Evolutionary conservation across 2,329 filamentous ascomycete species (phyloP).

Genomic region (Talaromyces sp.): DNA sequence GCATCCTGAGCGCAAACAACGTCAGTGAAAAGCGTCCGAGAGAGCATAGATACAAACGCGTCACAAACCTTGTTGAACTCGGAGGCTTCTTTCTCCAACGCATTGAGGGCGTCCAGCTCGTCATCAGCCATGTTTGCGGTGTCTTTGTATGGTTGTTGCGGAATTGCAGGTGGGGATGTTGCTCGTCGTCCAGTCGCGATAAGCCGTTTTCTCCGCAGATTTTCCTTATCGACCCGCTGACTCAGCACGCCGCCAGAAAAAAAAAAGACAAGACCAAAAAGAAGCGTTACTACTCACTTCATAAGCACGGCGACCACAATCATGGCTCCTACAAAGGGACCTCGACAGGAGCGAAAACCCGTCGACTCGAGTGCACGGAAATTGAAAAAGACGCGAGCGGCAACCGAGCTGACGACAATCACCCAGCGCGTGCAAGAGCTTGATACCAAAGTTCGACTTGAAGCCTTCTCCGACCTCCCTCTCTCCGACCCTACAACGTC

Average conservation of each 20-base stretch:
- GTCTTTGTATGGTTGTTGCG: not conserved
- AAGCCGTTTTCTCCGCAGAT: constrained; percentile 8
- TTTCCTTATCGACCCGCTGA: constrained; percentile 31
- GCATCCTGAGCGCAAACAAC: constrained; percentile 62
- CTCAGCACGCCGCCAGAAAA: constrained; percentile 25
- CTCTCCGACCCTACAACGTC: constrained; percentile 74
- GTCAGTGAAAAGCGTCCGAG: not conserved
- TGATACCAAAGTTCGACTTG: constrained; percentile 47
- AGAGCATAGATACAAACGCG: not conserved
- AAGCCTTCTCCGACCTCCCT: constrained; percentile 77
- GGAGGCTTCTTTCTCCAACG: constrained; percentile 77
- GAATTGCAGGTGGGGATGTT: not conserved
- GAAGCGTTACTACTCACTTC: not conserved
- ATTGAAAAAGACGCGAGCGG: constrained; percentile 45
- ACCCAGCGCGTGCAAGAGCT: constrained; percentile 41
- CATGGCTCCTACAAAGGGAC: constrained; percentile 30
- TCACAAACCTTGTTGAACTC: constrained; percentile 76
- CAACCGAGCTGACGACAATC: constrained; percentile 40
- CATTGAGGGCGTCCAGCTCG: constrained; percentile 72
- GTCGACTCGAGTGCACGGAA: constrained; percentile 22
- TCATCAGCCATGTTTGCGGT: constrained; percentile 49
- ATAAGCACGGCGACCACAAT: not conserved
- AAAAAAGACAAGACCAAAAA: constrained; percentile 13
- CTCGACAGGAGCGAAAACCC: constrained; percentile 23
- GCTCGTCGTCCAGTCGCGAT: constrained; percentile 1